A percentile compares a stretch with the other conserved stretches of the same genome.
Evolutionary conservation across 768 basidiomycete genomes (phyloP).

Genomic region (Termitomyces sp.): DNA sequence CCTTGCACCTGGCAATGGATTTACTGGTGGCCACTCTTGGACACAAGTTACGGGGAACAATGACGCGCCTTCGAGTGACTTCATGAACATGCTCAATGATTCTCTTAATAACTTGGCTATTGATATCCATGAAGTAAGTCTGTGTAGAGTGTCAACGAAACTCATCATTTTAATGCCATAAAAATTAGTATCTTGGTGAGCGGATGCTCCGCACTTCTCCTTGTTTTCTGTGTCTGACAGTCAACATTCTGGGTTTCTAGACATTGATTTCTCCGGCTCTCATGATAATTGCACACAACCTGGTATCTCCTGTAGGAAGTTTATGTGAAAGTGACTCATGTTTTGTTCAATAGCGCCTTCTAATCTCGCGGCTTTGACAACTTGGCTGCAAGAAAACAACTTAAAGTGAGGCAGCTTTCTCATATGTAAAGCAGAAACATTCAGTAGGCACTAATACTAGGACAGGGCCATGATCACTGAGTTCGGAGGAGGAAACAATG

Average conservation of each 20-base stretch:
- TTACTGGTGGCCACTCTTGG: slow-evolving; percentile 41
- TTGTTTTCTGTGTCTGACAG: neutral
- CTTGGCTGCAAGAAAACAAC: slow-evolving; percentile 35
- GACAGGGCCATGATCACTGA: slow-evolving; percentile 38
- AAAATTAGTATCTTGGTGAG: slow-evolving; percentile 5
- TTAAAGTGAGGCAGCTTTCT: slow-evolving; percentile 26
- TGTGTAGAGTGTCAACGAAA: neutral
- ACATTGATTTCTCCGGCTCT: slow-evolving; percentile 37
- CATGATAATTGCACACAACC: slow-evolving; percentile 40
- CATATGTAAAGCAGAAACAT: no score
- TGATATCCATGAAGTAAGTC: slow-evolving; percentile 37
- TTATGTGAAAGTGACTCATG: neutral
- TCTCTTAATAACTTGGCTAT: slow-evolving; percentile 38
- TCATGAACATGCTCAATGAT: slow-evolving; percentile 34
- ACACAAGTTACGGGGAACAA: slow-evolving; percentile 29
- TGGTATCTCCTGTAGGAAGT: slow-evolving; percentile 16
- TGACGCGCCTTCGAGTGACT: slow-evolving; percentile 35
- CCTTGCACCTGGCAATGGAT: slow-evolving; percentile 41
- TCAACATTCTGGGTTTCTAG: slow-evolving; percentile 9
- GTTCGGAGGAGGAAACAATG: slow-evolving; percentile 40
- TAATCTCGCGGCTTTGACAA: slow-evolving; percentile 35
- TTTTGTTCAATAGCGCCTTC: slow-evolving; percentile 22
- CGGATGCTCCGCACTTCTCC: neutral
- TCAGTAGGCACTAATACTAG: neutral
- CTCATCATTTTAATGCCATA: neutral